Evolutionary conservation across 2,329 filamentous ascomycete genomes (phyloP), one percentile per base, ranked within the genome.

Genomic region (Calonectria multiphialidica): DNA sequence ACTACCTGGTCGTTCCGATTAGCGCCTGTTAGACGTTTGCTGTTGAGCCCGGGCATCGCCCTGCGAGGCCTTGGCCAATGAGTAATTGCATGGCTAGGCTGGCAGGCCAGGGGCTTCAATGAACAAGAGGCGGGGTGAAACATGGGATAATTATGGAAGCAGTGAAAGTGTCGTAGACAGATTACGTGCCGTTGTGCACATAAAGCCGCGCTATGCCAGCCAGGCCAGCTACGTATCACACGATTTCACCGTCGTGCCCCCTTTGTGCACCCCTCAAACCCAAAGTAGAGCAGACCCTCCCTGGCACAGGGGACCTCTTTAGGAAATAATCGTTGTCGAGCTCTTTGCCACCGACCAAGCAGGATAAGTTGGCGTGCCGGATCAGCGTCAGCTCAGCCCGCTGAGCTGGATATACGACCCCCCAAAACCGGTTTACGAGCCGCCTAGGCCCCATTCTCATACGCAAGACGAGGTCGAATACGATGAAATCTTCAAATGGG

Each of bases 261-360:
- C 23, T 44, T 35, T 30, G 57, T 44, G 40, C 40, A 16, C 35
- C 59, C 50, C 13, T 40, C 42, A 59, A 53, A 55, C 53, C 68
- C 53, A 59, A 59, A 64, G 64, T 30, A 49, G 25, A 23, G 30
- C 68, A 70, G 44, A 33, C 40, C 63, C 67, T 66, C 59, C 33
- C 45, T 70, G 28, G 40, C 33, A 23, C 53, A 50, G 37, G 21
- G 30, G 7, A 30, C 68, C 50, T 37, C 13, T 73, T 73, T 62
- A 7, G 70, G 72, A 59, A 72, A 64, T 62, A 23, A 55, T 64
- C n/a, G 64, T 40, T 64, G 70, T 53, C 57, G 40, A 73, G 37
- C 70, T 63, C 40, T 59, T 71, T 71, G 72, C 70, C 67, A 73
- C 67, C 42, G 33, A 40, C 35, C 62, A 61, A 61, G n/a, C 30